Evolutionary conservation across 2,329 filamentous ascomycete species (phyloP), one percentile per base, ranked within the genome.

Genomic region (Fusarium sp.): DNA sequence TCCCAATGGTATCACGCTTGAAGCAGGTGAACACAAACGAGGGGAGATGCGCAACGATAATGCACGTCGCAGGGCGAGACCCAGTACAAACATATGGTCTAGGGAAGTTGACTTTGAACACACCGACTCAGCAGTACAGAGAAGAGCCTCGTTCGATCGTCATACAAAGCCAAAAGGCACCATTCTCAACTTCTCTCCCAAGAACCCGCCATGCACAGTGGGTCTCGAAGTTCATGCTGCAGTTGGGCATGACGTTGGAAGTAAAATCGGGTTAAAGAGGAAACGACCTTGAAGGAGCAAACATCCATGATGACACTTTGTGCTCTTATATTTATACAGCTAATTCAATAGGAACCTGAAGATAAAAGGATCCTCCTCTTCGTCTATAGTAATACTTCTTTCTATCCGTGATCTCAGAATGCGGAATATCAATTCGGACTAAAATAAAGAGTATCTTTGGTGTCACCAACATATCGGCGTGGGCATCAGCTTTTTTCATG

Each of bases 361-460:
- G 9, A 18, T 6, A 3, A 32, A 32, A n/a, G 5, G 6, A 9
- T 32, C 3, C 21, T 16, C 10, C 5, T 11, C 44, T 21, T 32
- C 2, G 2, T 9, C 4, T 9, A 35, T 12, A 5, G 0, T 25
- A 5, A 12, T 25, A 25, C 30, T 32, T 32, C 12, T 43, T 23
- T 25, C n/a, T 11, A 5, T 18, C n/a, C 0, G 16, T 18, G 15
- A 25, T 25, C 1, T 18, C 6, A 12, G 6, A 44, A 18, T 11
- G 16, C 15, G 7, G 28, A 32, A 9, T 12, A 2, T n/a, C 7
- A 32, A 30, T n/a, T n/a, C 15, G 2, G 28, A 32, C 3, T 5
- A 32, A n/a, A 25, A 12, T 9, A 8, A 32, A 32, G 6, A 16
- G 4, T 10, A 16, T 49, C 28, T 16, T 33, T 12, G 6, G 9